Evolutionary conservation across 371 early-diverging fungal genomes (phyloP).

Genomic region (Lichtheimia hyalospora): DNA sequence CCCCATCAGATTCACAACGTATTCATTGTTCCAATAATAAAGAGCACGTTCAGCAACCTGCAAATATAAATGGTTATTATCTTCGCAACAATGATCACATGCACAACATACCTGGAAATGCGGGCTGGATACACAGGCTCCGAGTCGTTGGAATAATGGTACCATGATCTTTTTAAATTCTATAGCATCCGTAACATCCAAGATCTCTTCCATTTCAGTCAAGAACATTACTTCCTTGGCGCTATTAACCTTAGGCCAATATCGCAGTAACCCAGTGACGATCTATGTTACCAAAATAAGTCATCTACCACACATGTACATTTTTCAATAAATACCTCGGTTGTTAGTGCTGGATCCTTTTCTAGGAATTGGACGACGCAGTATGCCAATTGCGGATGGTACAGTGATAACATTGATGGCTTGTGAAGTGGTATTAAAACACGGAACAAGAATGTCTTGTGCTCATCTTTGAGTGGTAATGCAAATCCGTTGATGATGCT

Average conservation of each 20-base stretch:
- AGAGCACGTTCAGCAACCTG: constrained; percentile 89
- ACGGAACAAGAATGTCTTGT: constrained; percentile 88
- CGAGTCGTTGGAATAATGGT: constrained; percentile 88
- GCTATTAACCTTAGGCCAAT: constrained; percentile 97
- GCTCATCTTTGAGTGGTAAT: constrained; percentile 95
- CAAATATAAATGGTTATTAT: background rate
- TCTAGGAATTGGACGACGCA: constrained; percentile 98
- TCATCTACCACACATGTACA: too few relatives aligned
- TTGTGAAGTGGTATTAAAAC: constrained; percentile 96
- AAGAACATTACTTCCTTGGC: constrained; percentile 98
- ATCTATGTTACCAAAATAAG: constrained; percentile 53
- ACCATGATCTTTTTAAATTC: constrained; percentile 87
- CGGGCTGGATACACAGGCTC: constrained; percentile 88
- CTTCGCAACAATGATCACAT: background rate
- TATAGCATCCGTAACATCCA: constrained; percentile 87
- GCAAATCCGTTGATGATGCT: constrained; percentile 99
- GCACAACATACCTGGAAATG: constrained; percentile 85
- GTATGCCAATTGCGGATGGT: constrained; percentile 95
- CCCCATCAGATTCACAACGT: constrained; percentile 90
- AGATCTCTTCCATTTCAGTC: constrained; percentile 94
- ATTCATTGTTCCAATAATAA: constrained; percentile 96
- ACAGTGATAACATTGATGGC: constrained; percentile 82
- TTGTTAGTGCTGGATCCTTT: constrained; percentile 91
- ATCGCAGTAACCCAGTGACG: constrained; percentile 81
- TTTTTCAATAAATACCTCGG: constrained; percentile 54